Conservation (phyloP, 2,329 filamentous ascomycete genomes). For the Pseudopithomyces chartarum region DNA sequence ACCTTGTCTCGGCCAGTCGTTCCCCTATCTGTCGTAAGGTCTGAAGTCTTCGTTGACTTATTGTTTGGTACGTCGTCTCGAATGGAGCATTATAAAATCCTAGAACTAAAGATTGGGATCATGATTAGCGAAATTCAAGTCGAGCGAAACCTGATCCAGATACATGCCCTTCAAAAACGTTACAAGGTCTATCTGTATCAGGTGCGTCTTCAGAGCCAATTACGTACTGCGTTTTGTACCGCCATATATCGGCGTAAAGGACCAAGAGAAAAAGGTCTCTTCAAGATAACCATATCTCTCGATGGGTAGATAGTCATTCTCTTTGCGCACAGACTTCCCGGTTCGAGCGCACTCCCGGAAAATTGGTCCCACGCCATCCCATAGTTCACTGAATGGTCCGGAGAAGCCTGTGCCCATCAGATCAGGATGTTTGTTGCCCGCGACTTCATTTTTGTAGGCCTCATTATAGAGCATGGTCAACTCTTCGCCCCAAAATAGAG, state of each 20-base stretch:
- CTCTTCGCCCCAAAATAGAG: conserved; percentile 50
- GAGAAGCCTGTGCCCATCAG: conserved; percentile 40
- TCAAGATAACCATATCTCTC: conserved; percentile 35
- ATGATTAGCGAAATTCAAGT: background rate
- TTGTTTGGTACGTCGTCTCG: conserved; percentile 46
- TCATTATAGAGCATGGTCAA: conserved; percentile 48
- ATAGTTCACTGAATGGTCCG: conserved; percentile 46
- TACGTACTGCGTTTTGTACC: conserved; percentile 34
- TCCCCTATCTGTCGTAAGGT: conserved; percentile 48
- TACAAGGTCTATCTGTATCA: background rate
- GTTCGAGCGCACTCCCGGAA: conserved; percentile 36
- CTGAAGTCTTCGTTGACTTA: conserved; percentile 44
- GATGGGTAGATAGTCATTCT: conserved; percentile 37
- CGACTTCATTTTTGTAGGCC: conserved; percentile 40
- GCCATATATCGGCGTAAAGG: conserved; percentile 48
- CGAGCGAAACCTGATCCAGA: background rate
- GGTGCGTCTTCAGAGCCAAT: background rate
- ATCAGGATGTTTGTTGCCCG: conserved; percentile 35
- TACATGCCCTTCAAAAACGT: background rate
- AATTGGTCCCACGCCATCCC: conserved; percentile 43
- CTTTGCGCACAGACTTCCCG: conserved; percentile 30
- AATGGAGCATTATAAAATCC: conserved; percentile 41
- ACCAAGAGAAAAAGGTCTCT: conserved; percentile 51
- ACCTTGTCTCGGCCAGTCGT: conserved; percentile 33
- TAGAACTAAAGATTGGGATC: conserved; percentile 11